Base-by-base conservation (phyloP, 176 grass and related monocot species). In the Musa beccarii region DNA sequence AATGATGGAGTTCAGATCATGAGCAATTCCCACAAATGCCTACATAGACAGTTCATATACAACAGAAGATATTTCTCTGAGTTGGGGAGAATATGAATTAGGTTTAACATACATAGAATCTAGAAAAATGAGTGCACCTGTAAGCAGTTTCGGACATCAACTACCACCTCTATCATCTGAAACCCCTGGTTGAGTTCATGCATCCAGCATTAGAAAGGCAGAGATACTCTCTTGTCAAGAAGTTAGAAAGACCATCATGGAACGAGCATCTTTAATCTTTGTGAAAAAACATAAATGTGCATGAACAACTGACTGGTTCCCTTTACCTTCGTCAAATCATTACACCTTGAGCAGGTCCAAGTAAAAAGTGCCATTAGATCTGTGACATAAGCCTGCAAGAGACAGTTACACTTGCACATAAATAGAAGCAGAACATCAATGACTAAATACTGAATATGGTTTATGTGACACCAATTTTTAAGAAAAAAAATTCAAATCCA, bases 21-120 rank as follows among this genome's bases (percentile, higher is more conserved):
- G 80, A 1, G 88, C 88, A 87, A 94, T 84, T 84, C 95, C 95
- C 23, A 99, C 86, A 79, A 89, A 99, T 74, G 95, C 95, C 95
- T 99, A 89, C 79, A 72, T 56, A 49, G 70, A 70, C 51, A 70
- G 49, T 70, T 70, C 10, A 51, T 9, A 70, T 9, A 70, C 19
- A 10, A 69, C 7, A 14, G 17, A 43, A 43, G 34, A 43, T 43
- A 43, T 43, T 43, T 43, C 34, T 43, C 34, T 43, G 34, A 43
- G 34, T 43, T 43, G 34, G 34, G 34, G 34, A 43, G 34, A 6
- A 43, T 4, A 43, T 43, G 34, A 43, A 43, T 43, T 43, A 43
- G 57, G 66, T 69, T 50, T 70, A 22, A n/a, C 43, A 21, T 21
- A 11, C 43, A 51, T 20, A 70, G 49, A 2, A n/a, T 20, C 14